Conservation (phyloP, 2,329 filamentous ascomycete genomes). For the Colletotrichum shisoi region DNA sequence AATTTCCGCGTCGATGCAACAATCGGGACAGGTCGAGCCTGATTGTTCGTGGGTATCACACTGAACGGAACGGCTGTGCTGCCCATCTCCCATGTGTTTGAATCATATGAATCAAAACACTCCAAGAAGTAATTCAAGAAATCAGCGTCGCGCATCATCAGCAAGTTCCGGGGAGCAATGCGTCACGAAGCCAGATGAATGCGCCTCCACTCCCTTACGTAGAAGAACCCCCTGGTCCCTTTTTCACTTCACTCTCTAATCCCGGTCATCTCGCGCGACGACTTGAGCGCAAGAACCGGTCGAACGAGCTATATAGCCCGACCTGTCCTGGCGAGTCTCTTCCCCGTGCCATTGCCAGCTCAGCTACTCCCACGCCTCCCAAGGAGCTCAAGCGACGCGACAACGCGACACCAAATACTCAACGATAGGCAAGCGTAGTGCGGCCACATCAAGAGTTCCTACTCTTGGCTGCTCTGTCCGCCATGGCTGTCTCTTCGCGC, state of each 20-base stretch:
- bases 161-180: conserved; percentile 7
- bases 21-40: conserved; percentile 4
- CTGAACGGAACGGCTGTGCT: conserved; percentile 8
- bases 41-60: conserved; percentile 1
- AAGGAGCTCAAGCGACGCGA: conserved; percentile 2
- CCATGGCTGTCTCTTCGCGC: conserved; percentile 68
- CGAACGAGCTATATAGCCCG: not conserved
- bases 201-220: conserved; percentile 17
- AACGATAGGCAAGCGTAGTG: no score
- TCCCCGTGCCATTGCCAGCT: not conserved
- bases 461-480: conserved; percentile 22
- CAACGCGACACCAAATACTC: not conserved
- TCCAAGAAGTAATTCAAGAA: not conserved
- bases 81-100: not conserved
- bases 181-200: conserved; percentile 22
- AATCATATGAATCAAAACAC: no score
- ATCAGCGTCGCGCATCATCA: conserved; percentile 13
- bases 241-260: not conserved
- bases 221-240: not conserved
- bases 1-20: conserved; percentile 17
- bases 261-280: not conserved
- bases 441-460: not conserved
- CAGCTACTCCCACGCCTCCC: not conserved
- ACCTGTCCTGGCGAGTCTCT: not conserved
- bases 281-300: conserved; percentile 4